Conservation (phyloP, 129 eudicot species). For the Pulicaria dysenterica region DNA sequence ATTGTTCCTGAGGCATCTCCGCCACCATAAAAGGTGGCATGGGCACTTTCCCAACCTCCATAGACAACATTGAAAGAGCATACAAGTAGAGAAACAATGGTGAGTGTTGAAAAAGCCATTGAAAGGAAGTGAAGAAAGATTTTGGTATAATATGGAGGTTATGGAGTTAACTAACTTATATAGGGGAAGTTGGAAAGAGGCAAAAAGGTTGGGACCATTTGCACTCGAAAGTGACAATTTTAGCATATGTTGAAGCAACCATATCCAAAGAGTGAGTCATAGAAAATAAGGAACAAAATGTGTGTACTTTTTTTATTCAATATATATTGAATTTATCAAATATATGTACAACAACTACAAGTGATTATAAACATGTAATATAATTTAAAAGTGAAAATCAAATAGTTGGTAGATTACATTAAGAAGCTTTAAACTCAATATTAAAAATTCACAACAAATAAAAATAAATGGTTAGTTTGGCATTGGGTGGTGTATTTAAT, state of each 20-base stretch:
- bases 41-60: slow-evolving; percentile 76
- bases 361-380: no score
- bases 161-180: slow-evolving; percentile 47
- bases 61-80: slow-evolving; percentile 39
- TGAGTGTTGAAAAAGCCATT: slow-evolving; percentile 50
- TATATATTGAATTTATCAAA: neutral
- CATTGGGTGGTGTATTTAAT: slow-evolving; percentile 23
- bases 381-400: neutral
- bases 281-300: neutral
- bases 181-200: slow-evolving; percentile 41
- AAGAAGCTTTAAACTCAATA: neutral
- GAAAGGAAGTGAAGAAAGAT: slow-evolving; percentile 3
- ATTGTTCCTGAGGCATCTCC: slow-evolving; percentile 92
- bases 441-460: slow-evolving; percentile 1
- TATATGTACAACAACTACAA: no score
- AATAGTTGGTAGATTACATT: neutral
- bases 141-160: slow-evolving; percentile 28
- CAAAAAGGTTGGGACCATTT: slow-evolving; percentile 22
- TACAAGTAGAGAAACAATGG: slow-evolving; percentile 41
- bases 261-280: slow-evolving; percentile 10
- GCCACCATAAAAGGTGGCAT: slow-evolving; percentile 91
- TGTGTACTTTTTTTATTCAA: neutral
- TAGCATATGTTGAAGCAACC: slow-evolving; percentile 21
- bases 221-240: no score
- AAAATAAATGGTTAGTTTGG: neutral